These are phyloP conservation scores for Rhinocladiella similis DNA, from an alignment of 2,329 filamentous ascomycete genomes.

Conservation along the genomic window DNA sequence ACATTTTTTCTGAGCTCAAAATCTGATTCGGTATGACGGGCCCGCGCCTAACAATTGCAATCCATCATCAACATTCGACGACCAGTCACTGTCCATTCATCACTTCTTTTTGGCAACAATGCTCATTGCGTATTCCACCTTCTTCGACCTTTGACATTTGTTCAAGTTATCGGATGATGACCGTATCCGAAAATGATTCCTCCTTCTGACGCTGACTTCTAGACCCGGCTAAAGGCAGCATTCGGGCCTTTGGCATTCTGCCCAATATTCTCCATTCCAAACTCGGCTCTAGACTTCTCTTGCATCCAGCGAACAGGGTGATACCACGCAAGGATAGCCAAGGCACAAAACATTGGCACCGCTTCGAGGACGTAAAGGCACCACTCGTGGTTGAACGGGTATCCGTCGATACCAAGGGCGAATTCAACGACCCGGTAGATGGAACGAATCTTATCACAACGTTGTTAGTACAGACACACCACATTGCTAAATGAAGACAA, in stretches of 20 bases:
- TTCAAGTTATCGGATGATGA: too few relatives aligned
- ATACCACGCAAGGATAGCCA: constrained; percentile 51
- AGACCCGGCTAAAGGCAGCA: background rate
- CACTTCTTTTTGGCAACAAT: too few relatives aligned
- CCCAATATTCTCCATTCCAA: background rate
- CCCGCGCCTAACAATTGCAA: too few relatives aligned
- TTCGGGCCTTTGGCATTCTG: background rate
- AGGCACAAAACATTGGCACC: constrained; percentile 45
- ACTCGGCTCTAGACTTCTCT: background rate
- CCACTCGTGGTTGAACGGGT: constrained; percentile 45
- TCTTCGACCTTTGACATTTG: too few relatives aligned
- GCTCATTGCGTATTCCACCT: too few relatives aligned
- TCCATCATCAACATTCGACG: too few relatives aligned
- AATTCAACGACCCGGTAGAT: constrained; percentile 47
- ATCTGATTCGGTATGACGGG: too few relatives aligned
- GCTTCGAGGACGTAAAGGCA: constrained; percentile 48
- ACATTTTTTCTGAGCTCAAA: too few relatives aligned
- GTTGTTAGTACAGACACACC: background rate
- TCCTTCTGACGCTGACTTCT: background rate
- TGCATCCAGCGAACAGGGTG: constrained; percentile 43
- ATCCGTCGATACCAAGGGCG: constrained; percentile 43
- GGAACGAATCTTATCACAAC: constrained; percentile 38
- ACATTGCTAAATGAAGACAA: too few relatives aligned
- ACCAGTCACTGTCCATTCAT: too few relatives aligned
- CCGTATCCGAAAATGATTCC: too few relatives aligned